Percentiles rank a stretch among this genome's conserved stretches.
phyloP scores from a whole-genome alignment of 371 early-diverging fungal genomes.

The Apophysomyces ossiformis region DNA sequence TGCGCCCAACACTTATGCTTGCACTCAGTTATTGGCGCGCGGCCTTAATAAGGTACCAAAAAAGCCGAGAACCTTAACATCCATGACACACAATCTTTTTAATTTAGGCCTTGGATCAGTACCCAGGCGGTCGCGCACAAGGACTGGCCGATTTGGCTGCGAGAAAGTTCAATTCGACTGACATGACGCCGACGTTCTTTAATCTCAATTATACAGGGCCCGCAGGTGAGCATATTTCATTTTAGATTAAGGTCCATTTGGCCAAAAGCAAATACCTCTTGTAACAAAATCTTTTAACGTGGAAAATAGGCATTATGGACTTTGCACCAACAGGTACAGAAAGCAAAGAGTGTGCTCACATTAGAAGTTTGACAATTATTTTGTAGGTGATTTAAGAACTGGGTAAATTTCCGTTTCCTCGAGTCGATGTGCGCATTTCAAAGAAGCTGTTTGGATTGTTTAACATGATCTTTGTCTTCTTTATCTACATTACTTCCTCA shows the following conservation, averaged over 20 bases:
- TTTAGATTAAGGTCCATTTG: background rate
- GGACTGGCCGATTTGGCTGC: constrained; percentile 33
- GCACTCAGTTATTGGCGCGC: constrained; percentile 41
- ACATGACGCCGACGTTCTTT: constrained; percentile 44
- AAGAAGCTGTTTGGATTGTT: background rate
- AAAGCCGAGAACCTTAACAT: background rate
- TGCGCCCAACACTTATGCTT: constrained; percentile 46
- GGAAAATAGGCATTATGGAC: constrained; percentile 23
- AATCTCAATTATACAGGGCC: constrained; percentile 51
- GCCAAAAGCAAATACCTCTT: background rate
- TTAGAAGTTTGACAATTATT: constrained; percentile 6
- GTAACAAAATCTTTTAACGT: background rate
- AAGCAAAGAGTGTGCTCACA: background rate
- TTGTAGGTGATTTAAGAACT: constrained; percentile 22
- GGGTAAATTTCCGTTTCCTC: constrained; percentile 18
- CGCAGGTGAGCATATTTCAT: constrained; percentile 29
- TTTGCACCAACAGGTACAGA: constrained; percentile 29
- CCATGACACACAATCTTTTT: background rate
- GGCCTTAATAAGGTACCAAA: constrained; percentile 40
- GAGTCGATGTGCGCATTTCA: background rate
- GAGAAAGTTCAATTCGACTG: constrained; percentile 31
- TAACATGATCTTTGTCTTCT: background rate
- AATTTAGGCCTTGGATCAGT: constrained; percentile 36
- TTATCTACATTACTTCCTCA: background rate
- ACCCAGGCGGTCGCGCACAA: constrained; percentile 39